Evolutionary conservation across 2,329 filamentous ascomycete species (phyloP), one percentile per base, ranked within the genome.

Genomic region (Coleophoma eucalyptorum): DNA sequence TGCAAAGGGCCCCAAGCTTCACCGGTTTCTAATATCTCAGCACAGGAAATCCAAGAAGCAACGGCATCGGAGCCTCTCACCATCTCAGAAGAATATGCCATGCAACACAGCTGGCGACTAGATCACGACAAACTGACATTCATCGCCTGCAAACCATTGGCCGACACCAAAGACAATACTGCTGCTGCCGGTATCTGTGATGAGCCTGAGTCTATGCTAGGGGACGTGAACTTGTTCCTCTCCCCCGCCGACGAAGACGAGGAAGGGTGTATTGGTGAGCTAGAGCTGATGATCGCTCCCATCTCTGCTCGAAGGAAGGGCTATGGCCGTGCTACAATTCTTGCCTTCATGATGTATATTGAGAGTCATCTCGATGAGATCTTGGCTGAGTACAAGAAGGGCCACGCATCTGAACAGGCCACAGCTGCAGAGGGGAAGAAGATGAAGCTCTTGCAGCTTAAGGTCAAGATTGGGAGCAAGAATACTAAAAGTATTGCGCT

Each of bases 101-200:
- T 97, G 84, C 93, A 97, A 68, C 72, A 73, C n/a, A 90, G 84
- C 56, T 97, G 93, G 93, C 84, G 91, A 35, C 73, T 72, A 18
- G 89, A 94, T 40, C 69, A 73, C 21, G 92, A 97, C 70, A 97
- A 97, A 71, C 69, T 97, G 54, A 97, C 93, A 0, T 97, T 97
- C 61, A 96, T 97, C 65, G 70, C 89, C 49, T 96, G 90, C 64
- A 50, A 57, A 26, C 55, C 53, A 3, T 7, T 34, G 42, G 48
- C 32, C 10, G 10, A 26, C 26, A 37, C 47, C 31, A 11, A 34
- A 12, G 20, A 18, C n/a, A 26, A 33, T 16, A 38, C 32, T 21
- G 6, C 38, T 21, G 21, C 44, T 13, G 52, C 50, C 12, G 50
- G 54, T 26, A 41, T 49, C 33, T 71, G 74, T 4, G 90, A 93